Evolutionary conservation across 371 early-diverging fungal species (phyloP).

Genomic region (Nosema bombycis): DNA sequence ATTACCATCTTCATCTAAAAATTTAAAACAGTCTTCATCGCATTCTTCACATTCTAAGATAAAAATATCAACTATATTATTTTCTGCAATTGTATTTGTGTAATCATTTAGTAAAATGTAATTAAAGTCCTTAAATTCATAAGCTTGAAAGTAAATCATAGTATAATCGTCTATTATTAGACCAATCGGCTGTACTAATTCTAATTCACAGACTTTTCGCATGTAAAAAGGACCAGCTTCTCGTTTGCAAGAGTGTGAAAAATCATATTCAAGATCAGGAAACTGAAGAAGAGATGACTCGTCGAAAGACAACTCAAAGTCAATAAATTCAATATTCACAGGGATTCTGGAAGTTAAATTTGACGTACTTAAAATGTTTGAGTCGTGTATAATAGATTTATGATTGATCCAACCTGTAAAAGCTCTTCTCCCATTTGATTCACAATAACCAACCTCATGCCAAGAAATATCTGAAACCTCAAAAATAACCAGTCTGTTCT

Average conservation of each 20-base stretch:
- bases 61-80: conserved; percentile 27
- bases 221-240: conserved; percentile 39
- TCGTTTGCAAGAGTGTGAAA: neutral
- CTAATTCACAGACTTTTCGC: conserved; percentile 25
- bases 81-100: conserved; percentile 38
- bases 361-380: neutral
- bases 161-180: conserved; percentile 29
- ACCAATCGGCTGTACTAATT: conserved; percentile 3
- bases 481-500: conserved; percentile 64
- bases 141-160: conserved; percentile 19
- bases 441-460: conserved; percentile 62
- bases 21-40: conserved; percentile 19
- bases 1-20: conserved; percentile 16
- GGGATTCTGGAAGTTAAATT: neutral
- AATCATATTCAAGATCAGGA: conserved; percentile 29
- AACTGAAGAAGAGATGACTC: conserved; percentile 1
- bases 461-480: conserved; percentile 62
- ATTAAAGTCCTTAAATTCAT: conserved; percentile 9
- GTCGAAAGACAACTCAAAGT: conserved; percentile 21
- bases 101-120: conserved; percentile 59
- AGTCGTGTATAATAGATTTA: neutral
- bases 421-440: conserved; percentile 53
- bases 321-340: conserved; percentile 9
- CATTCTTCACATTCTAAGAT: conserved; percentile 13
- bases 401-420: conserved; percentile 65